These are phyloP conservation scores for Neoscytalidium dimidiatum DNA, from an alignment of 2,329 filamentous ascomycete species.

Conservation along the genomic window DNA sequence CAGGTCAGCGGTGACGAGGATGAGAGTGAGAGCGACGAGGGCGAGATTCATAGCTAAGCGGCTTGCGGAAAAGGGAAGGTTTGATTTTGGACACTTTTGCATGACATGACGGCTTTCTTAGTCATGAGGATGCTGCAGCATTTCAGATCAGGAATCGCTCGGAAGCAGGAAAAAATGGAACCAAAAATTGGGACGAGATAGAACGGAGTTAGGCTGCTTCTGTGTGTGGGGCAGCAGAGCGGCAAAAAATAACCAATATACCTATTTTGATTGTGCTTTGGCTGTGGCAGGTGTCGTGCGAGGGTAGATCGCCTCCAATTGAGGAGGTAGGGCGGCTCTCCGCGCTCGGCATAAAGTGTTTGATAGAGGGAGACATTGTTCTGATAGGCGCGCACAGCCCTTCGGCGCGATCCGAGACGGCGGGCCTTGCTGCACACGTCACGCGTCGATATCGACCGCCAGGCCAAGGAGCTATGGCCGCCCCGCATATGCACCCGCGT, in stretches of 20 bases:
- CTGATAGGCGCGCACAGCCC: slow-evolving; percentile 5
- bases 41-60: slow-evolving; percentile 49
- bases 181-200: slow-evolving; percentile 15
- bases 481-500: neutral
- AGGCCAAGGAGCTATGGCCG: slow-evolving; percentile 20
- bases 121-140: neutral
- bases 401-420: slow-evolving; percentile 6
- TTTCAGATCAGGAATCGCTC: neutral
- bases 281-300: neutral
- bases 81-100: neutral
- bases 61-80: neutral
- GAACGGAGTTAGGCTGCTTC: slow-evolving; percentile 3
- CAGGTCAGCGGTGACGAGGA: slow-evolving; percentile 98
- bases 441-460: neutral
- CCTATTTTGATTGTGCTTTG: neutral
- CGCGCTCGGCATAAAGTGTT: too few relatives aligned
- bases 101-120: neutral
- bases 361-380: neutral
- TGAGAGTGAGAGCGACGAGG: slow-evolving; percentile 92
- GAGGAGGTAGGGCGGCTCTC: neutral
- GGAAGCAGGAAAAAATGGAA: neutral
- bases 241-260: slow-evolving; percentile 6
- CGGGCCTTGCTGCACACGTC: slow-evolving; percentile 10
- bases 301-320: neutral
- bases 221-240: neutral